These are phyloP conservation scores for Piper longum DNA, from an alignment of 164 flowering plant species.

Conservation along the genomic window DNA sequence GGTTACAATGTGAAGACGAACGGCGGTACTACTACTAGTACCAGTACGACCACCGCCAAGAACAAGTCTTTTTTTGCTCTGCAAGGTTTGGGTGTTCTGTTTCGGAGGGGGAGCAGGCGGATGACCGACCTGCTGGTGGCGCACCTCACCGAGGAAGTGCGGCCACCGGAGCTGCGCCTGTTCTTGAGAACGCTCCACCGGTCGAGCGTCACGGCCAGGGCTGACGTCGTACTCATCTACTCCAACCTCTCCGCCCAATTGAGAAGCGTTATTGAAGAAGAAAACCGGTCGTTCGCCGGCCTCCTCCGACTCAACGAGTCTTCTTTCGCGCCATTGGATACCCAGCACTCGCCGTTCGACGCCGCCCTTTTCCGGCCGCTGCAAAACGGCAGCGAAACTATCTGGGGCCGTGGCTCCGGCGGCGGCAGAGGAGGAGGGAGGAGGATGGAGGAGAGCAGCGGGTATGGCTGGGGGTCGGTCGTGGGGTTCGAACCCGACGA, in stretches of 20 bases:
- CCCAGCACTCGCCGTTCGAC: conserved; percentile 15
- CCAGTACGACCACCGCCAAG: neutral
- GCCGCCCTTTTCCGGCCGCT: conserved; percentile 19
- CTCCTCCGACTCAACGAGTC: conserved; percentile 20
- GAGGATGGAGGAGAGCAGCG: neutral
- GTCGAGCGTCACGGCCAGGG: conserved; percentile 35
- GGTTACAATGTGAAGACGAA: neutral
- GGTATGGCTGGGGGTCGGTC: conserved; percentile 61
- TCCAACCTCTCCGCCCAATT: conserved; percentile 13
- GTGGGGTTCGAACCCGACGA: conserved; percentile 63
- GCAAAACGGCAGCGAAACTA: neutral
- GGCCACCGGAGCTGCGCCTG: conserved; percentile 24
- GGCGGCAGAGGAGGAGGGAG: neutral
- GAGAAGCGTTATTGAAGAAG: conserved; percentile 28
- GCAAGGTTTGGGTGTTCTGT: conserved; percentile 68
- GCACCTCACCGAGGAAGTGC: conserved; percentile 35
- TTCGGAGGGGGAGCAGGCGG: conserved; percentile 44
- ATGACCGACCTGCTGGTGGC: conserved; percentile 63
- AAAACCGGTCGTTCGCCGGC: conserved; percentile 41
- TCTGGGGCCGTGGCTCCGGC: conserved; percentile 39
- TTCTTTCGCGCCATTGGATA: neutral
- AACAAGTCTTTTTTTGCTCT: conserved; percentile 23
- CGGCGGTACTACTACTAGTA: too few relatives aligned
- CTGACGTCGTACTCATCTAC: conserved; percentile 48
- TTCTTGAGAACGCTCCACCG: conserved; percentile 40